A percentile compares a stretch with the other conserved stretches of the same genome.
These are phyloP conservation scores for Cucumis sativus DNA, from an alignment of 306 rosid species.

Conservation along the genomic window Cucumber_9930_V3 NC_026659.2:7905001-7905500, in stretches of 20 bases:
- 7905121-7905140: conserved; percentile 19
- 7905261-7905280: neutral
- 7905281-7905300: too few relatives aligned
- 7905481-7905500: conserved; percentile 14
- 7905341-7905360: too few relatives aligned
- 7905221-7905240: neutral
- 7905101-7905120: conserved; percentile 55
- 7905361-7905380: too few relatives aligned
- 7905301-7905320: too few relatives aligned
- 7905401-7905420: too few relatives aligned
- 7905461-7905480: too few relatives aligned
- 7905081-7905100: conserved; percentile 35
- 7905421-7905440: too few relatives aligned
- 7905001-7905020: conserved; percentile 27
- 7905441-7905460: too few relatives aligned
- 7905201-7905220: conserved; percentile 10
- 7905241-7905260: conserved; percentile 38
- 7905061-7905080: conserved; percentile 66
- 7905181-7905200: conserved; percentile 15
- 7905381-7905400: too few relatives aligned
- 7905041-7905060: conserved; percentile 25
- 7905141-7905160: neutral
- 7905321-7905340: too few relatives aligned
- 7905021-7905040: conserved; percentile 17
- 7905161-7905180: conserved; percentile 10